Conservation (phyloP, 164 flowering plant species). For the Stephania cephalantha region DNA sequence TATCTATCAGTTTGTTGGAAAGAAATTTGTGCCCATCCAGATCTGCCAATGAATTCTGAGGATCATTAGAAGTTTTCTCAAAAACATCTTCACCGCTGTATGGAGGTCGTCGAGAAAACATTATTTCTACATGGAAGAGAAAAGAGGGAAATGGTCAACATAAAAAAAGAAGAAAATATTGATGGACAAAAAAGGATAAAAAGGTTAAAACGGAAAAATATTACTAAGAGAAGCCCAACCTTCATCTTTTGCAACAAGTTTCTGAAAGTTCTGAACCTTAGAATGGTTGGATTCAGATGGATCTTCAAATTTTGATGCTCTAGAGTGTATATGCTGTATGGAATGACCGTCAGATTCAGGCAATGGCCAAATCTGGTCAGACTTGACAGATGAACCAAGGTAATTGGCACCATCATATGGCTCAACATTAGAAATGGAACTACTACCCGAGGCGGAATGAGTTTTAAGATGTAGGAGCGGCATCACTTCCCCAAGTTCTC, state of each 20-base stretch:
- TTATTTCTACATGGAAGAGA: slow-evolving; percentile 37
- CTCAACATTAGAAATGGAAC: slow-evolving; percentile 25
- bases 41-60: slow-evolving; percentile 26
- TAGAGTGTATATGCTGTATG: slow-evolving; percentile 24
- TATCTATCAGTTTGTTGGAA: slow-evolving; percentile 28
- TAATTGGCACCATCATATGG: slow-evolving; percentile 23
- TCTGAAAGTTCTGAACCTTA: slow-evolving; percentile 40
- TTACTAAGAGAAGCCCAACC: slow-evolving; percentile 30
- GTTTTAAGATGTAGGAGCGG: slow-evolving; percentile 48
- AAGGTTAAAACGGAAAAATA: background rate
- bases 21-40: slow-evolving; percentile 24
- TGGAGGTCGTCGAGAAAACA: slow-evolving; percentile 56
- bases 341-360: slow-evolving; percentile 29
- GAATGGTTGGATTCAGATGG: slow-evolving; percentile 23
- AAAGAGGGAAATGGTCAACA: slow-evolving; percentile 13
- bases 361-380: slow-evolving; percentile 17
- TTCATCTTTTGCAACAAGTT: slow-evolving; percentile 46
- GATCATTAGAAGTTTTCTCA: slow-evolving; percentile 27
- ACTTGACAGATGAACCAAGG: slow-evolving; percentile 12
- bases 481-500: slow-evolving; percentile 66
- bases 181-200: background rate
- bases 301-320: slow-evolving; percentile 29
- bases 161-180: slow-evolving; percentile 22
- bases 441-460: slow-evolving; percentile 20
- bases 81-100: slow-evolving; percentile 25